Evolutionary conservation across 2,329 filamentous ascomycete genomes (phyloP).

Genomic region (Ophiostoma piceae): DNA sequence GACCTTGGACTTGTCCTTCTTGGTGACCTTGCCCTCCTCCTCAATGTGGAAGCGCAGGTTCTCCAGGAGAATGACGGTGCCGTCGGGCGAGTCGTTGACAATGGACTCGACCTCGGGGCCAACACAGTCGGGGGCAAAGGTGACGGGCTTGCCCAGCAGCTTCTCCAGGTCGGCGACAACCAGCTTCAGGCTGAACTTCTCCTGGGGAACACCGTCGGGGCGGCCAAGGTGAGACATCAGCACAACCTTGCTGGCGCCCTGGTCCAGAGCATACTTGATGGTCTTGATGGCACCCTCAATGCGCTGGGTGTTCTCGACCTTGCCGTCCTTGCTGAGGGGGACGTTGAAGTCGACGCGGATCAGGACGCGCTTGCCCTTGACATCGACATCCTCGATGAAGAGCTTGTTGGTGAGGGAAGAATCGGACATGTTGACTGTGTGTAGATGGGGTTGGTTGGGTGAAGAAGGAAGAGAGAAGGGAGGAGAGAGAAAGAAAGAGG

Average conservation of each 20-base stretch:
- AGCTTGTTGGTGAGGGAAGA: constrained; percentile 94
- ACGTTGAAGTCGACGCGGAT: constrained; percentile 99
- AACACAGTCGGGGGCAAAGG: constrained; percentile 85
- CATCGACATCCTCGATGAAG: constrained; percentile 89
- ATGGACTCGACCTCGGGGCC: constrained; percentile 84
- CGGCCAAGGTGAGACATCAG: constrained; percentile 99
- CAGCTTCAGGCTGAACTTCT: constrained; percentile 92
- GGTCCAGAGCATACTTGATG: constrained; percentile 87
- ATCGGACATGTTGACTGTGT: constrained; percentile 53
- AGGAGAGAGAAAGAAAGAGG: neutral
- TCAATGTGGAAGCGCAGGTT: constrained; percentile 98
- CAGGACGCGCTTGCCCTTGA: constrained; percentile 97
- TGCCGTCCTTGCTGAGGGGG: constrained; percentile 85
- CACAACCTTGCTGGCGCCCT: constrained; percentile 86
- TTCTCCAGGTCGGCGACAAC: constrained; percentile 89
- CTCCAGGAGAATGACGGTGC: constrained; percentile 85
- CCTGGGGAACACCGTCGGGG: constrained; percentile 80
- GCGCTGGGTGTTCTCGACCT: constrained; percentile 96
- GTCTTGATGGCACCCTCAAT: constrained; percentile 93
- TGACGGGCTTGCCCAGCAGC: constrained; percentile 73
- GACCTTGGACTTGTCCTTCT: constrained; percentile 73
- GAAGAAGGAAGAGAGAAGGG: neutral
- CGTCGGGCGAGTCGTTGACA: constrained; percentile 74
- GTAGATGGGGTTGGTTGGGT: neutral
- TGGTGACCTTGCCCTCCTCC: constrained; percentile 95